Percentiles rank a stretch among this genome's conserved stretches.
phyloP scores from a whole-genome alignment of 2,329 filamentous ascomycete genomes.

The Lasiodiplodia sp. region DNA sequence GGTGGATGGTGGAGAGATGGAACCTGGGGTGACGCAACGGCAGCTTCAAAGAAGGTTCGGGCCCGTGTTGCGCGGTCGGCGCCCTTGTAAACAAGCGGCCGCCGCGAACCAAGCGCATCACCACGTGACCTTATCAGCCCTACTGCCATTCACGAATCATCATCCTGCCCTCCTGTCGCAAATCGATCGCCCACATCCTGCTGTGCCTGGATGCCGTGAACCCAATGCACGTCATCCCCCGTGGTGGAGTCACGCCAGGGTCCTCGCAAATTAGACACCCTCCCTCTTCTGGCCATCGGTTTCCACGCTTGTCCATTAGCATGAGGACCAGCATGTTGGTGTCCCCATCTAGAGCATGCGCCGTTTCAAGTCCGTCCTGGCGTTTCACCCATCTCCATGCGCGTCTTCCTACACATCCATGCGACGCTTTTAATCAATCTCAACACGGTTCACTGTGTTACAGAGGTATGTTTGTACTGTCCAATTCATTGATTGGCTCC shows the following conservation, averaged over 20 bases:
- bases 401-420: too few species aligned
- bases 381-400: not conserved
- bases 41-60: not conserved
- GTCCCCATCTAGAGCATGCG: not conserved
- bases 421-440: not conserved
- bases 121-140: conserved; percentile 13
- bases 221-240: conserved; percentile 18
- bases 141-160: conserved; percentile 16
- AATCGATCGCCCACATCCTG: not conserved
- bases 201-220: conserved; percentile 15
- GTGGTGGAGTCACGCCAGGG: conserved; percentile 16
- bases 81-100: conserved; percentile 20
- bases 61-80: conserved; percentile 7
- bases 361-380: not conserved
- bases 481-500: conserved; percentile 26
- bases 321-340: not conserved
- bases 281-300: not conserved
- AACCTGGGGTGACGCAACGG: conserved; percentile 17
- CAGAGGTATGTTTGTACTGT: not conserved
- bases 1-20: conserved; percentile 15
- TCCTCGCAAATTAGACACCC: conserved; percentile 4
- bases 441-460: not conserved
- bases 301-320: conserved; percentile 6
- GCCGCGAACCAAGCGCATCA: not conserved
- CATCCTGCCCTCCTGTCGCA: conserved; percentile 13